Base-by-base conservation (phyloP, 2,329 filamentous ascomycete species). In the Zymoseptoria pseudotritici region DNA sequence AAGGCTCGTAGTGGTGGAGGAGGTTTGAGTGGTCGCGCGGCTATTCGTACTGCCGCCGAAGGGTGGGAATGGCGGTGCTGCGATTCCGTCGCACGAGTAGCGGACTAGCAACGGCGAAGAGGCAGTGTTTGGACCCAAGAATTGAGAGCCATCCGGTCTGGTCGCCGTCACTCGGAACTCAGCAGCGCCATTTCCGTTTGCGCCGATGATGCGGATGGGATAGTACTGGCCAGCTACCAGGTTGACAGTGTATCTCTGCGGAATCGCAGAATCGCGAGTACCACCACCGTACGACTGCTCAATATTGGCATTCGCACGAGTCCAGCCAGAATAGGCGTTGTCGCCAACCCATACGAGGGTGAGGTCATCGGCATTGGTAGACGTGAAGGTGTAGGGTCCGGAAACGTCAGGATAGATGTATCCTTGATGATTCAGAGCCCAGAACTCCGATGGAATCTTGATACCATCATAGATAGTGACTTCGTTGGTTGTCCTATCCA, bases 291-390 rank as follows among this genome's bases (percentile, higher is more conserved):
- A 42, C 11, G 36, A 11, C 17, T 42, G 36, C 17, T 42, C 36
- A 11, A 42, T 11, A 8, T 42, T 42, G 11, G 36, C 36, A 17
- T 42, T 42, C 17, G 10, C 36, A 17, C 36, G 36, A 11, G 36
- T 42, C 36, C 36, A 42, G 36, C 36, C 36, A 11, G 36, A 13
- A 42, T 42, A 42, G 11, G 67, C 67, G 17, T 61, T 62, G 19
- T 60, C 13, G 6, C 67, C 68, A 9, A 70, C 22, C 69, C 68
- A 70, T 19, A 70, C 49, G 2, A 70, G 54, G 1, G 63, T 61
- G 21, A 68, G 63, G 26, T 70, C 67, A 24, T 70, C 69, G n/a
- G 62, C 58, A 10, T 57, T 53, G 2, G 59, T 60, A 8, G 67
- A 42, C 21, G 54, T 64, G 61, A 70, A 67, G 11, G 60, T 65